Conservation (phyloP, 164 flowering plant species). For the Aristolochia fimbriata region DNA sequence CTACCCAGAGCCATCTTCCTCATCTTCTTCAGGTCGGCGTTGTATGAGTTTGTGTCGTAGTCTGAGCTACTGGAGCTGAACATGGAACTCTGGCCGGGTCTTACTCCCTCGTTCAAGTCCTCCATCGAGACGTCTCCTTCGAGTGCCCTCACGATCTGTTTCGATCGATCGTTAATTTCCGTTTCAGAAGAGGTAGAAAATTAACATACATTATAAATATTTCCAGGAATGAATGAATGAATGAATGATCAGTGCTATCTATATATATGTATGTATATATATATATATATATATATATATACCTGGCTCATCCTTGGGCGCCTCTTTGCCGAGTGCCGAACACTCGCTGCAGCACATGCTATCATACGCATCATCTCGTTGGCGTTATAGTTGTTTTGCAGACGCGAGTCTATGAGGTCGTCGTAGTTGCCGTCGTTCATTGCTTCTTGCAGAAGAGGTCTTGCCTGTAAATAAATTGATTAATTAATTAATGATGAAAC, state of each 20-base stretch:
- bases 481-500: too few relatives aligned
- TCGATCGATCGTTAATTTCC: too few relatives aligned
- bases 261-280: too few relatives aligned
- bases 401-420: slow-evolving; percentile 41
- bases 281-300: background rate
- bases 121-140: slow-evolving; percentile 65
- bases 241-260: too few relatives aligned
- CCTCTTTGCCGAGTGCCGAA: slow-evolving; percentile 68
- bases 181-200: too few relatives aligned
- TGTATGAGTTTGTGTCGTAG: slow-evolving; percentile 33
- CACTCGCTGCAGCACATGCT: slow-evolving; percentile 62
- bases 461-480: slow-evolving; percentile 44
- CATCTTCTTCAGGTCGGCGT: slow-evolving; percentile 55
- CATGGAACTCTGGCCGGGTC: slow-evolving; percentile 29
- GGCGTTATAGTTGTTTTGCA: slow-evolving; percentile 32
- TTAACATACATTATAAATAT: too few relatives aligned
- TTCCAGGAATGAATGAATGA: too few relatives aligned
- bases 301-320: slow-evolving; percentile 95
- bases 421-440: slow-evolving; percentile 33
- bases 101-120: slow-evolving; percentile 42
- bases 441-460: slow-evolving; percentile 41
- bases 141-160: slow-evolving; percentile 63
- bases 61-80: slow-evolving; percentile 23
- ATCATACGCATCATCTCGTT: slow-evolving; percentile 61
- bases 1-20: slow-evolving; percentile 38